Evolutionary conservation across 23 red algal species (phyloP), one percentile per base, ranked within the genome.

Genomic region (Gracilariopsis chorda): DNA sequence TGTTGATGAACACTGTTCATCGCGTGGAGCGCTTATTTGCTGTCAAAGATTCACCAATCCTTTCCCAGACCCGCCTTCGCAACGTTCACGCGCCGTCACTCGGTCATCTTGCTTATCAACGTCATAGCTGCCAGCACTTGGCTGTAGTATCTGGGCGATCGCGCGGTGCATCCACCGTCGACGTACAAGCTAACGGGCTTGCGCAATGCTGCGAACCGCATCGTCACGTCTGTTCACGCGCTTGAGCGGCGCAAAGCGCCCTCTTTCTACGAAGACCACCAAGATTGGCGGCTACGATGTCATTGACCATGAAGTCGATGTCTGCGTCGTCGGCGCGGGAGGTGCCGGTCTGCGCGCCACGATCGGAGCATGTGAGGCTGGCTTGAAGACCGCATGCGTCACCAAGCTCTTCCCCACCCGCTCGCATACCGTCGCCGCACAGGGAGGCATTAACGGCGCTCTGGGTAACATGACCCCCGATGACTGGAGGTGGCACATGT

Each of bases 401-500:
- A 95, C 96, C 33, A 98, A 98, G 69, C 80, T 98, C 9, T 98
- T 98, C 69, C 96, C 96, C 27, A 98, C 96, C 1, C 88, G 96
- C 42, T 95, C 93, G 33, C 96, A 98, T 82, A 98, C 96, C 0
- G 93, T 95, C 12, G 93, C 93, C n/a, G 95, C 95, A 4, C 95
- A 98, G 39, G 96, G 96, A 0, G 96, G 96, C 46, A 95, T 98
- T 74, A 98, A 98, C 59, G 96, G 92, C 27, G 88, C 96, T 0
- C 77, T 98, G 45, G 96, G 96, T 1, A 95, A 98, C 72, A 98
- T 95, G 96, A 93, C 87, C 17, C 7, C 65, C 28, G 96, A 98
- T 60, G 96, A 98, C 57, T 98, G 92, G 93, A 78, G 96, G 23
- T 98, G 96, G 96, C 96, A 98, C 65, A 98, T 98, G 96, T 98